Percentiles rank a stretch among this genome's conserved stretches.
These are phyloP conservation scores for Nitzschia putrida DNA, from an alignment of 108 stramenopile genomes.

Conservation along the genomic window DNA sequence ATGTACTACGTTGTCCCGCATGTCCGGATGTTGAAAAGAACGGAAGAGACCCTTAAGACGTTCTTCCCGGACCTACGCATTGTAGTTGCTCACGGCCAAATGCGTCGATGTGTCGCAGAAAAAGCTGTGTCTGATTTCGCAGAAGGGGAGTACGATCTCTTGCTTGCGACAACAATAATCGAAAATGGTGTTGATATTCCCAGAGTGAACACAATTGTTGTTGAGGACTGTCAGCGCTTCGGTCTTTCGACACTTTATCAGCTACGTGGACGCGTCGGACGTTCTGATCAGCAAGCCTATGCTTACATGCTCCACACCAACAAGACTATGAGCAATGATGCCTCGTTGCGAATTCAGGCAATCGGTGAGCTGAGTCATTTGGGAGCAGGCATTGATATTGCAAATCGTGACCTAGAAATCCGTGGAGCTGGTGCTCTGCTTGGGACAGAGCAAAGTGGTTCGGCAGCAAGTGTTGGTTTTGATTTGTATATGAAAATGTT, in stretches of 20 bases:
- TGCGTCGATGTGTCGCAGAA: constrained; percentile 67
- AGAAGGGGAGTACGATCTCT: constrained; percentile 82
- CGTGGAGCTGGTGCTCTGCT: constrained; percentile 90
- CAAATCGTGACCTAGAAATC: constrained; percentile 92
- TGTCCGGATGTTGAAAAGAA: constrained; percentile 76
- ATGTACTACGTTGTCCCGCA: constrained; percentile 91
- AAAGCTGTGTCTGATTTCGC: constrained; percentile 84
- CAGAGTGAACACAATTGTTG: constrained; percentile 91
- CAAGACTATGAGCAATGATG: constrained; percentile 70
- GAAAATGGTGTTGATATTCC: constrained; percentile 98
- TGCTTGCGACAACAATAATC: constrained; percentile 95
- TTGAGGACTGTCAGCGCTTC: constrained; percentile 89
- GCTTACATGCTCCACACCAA: constrained; percentile 84
- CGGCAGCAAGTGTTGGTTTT: constrained; percentile 90
- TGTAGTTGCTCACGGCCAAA: constrained; percentile 87
- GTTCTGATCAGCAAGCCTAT: constrained; percentile 84
- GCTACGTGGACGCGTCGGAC: constrained; percentile 92
- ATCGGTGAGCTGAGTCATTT: constrained; percentile 86
- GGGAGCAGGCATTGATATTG: constrained; percentile 90
- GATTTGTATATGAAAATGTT: constrained; percentile 96
- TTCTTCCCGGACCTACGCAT: constrained; percentile 77
- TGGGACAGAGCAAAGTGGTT: constrained; percentile 91
- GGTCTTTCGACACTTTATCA: constrained; percentile 95
- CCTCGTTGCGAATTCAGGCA: constrained; percentile 80
- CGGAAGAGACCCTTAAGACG: constrained; percentile 53